A percentile compares a stretch with the other conserved stretches of the same genome.
Evolutionary conservation across 208 protist species (phyloP).

Genomic region (Leptomonas pyrrhocoris): DNA sequence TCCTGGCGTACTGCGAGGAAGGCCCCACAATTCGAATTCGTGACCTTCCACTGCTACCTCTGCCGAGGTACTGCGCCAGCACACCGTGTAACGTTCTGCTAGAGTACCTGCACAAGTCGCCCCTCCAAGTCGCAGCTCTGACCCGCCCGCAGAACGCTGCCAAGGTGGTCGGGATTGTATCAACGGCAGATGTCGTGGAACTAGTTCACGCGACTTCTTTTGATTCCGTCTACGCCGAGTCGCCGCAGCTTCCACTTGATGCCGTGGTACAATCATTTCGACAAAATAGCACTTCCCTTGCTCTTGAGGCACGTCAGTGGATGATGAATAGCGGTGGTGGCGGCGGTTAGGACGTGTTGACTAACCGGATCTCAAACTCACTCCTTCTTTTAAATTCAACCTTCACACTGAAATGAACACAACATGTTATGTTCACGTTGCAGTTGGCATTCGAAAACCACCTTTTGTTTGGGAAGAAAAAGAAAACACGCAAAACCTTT

Average conservation of each 20-base stretch:
- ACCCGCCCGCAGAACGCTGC: slow-evolving; percentile 26
- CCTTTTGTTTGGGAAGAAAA: too few species aligned
- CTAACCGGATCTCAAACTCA: background rate
- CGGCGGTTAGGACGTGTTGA: background rate
- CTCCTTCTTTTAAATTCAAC: slow-evolving; percentile 1
- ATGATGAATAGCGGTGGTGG: background rate
- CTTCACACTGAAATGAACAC: slow-evolving; percentile 6
- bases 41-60: slow-evolving; percentile 55
- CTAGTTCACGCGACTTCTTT: slow-evolving; percentile 66
- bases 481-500: too few species aligned
- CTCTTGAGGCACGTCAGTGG: slow-evolving; percentile 8
- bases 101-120: slow-evolving; percentile 47
- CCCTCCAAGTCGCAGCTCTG: slow-evolving; percentile 49
- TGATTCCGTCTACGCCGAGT: slow-evolving; percentile 34
- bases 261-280: slow-evolving; percentile 39
- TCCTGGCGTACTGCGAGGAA: slow-evolving; percentile 56
- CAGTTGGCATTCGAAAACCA: too few species aligned
- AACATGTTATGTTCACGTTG: too few species aligned
- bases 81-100: slow-evolving; percentile 55
- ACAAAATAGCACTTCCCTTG: slow-evolving; percentile 20
- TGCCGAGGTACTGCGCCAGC: slow-evolving; percentile 45
- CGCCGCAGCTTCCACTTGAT: slow-evolving; percentile 7
- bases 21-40: slow-evolving; percentile 38
- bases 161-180: slow-evolving; percentile 56
- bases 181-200: slow-evolving; percentile 58